Percentiles rank a stretch among this genome's conserved stretches.
Evolutionary conservation across 1,284 basidiomycete genomes (phyloP).

Genomic region (Pterula multifida): DNA sequence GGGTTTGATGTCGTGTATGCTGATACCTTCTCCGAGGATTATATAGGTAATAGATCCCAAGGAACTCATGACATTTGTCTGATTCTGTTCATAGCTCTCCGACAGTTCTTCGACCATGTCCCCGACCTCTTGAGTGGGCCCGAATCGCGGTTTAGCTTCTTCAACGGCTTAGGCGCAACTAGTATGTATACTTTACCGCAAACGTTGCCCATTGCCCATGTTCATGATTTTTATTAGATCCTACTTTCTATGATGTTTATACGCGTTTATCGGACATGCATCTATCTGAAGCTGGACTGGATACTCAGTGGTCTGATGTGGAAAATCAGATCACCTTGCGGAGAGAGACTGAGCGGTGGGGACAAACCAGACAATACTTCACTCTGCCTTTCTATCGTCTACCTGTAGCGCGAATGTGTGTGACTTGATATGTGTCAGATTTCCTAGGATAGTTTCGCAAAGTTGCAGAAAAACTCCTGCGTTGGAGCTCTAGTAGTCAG

Average conservation of each 20-base stretch:
- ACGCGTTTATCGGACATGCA: slow-evolving; percentile 81
- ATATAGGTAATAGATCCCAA: slow-evolving; percentile 37
- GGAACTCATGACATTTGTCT: slow-evolving; percentile 1
- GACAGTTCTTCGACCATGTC: slow-evolving; percentile 73
- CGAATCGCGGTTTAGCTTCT: slow-evolving; percentile 84
- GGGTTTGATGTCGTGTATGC: slow-evolving; percentile 89
- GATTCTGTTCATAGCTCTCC: slow-evolving; percentile 40
- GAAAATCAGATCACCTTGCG: slow-evolving; percentile 15
- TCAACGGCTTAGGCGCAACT: slow-evolving; percentile 93
- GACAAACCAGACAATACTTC: slow-evolving; percentile 62
- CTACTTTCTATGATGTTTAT: slow-evolving; percentile 87
- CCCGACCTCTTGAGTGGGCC: slow-evolving; percentile 75
- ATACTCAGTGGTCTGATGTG: slow-evolving; percentile 65
- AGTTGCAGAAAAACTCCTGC: too few relatives aligned
- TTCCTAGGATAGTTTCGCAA: too few relatives aligned
- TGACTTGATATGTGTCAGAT: too few relatives aligned
- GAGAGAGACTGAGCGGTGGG: slow-evolving; percentile 43
- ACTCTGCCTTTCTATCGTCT: slow-evolving; percentile 53
- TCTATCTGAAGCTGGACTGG: slow-evolving; percentile 68
- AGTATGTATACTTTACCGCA: slow-evolving; percentile 38
- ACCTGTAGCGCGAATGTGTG: slow-evolving; percentile 28
- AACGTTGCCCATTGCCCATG: slow-evolving; percentile 8
- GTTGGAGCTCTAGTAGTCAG: too few relatives aligned
- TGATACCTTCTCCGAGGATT: slow-evolving; percentile 92
- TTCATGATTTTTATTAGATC: slow-evolving; percentile 35